Evolutionary conservation across 2,329 filamentous ascomycete species (phyloP), one percentile per base, ranked within the genome.

Genomic region (Alternaria brassicae): DNA sequence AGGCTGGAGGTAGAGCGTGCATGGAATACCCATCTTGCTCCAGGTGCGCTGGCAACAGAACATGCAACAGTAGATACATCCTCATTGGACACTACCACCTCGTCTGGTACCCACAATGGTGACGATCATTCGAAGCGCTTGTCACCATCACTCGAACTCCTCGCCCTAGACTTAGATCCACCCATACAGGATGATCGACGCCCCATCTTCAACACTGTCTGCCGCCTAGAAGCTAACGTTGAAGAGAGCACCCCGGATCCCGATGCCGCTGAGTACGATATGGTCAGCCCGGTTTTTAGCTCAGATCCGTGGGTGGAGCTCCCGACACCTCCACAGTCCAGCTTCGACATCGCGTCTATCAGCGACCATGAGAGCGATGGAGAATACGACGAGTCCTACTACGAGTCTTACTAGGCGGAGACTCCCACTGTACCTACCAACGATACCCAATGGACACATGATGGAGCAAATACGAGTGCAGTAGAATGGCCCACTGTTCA

Each of bases 401-500:
- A 21, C 8, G 28, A 23, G 44, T 21, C 30, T 25, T 23, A 36
- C 9, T 34, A 58, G 30, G 36, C 47, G 32, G 58, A 54, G 34
- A 36, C 48, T 10, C 23, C 21, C n/a, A 19, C 21, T 25, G 32
- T 15, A 19, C 30, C 21, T 19, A 28, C 51, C 6, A 25, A 45
- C 10, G 30, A 40, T 17, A 40, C n/a, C 19, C 36, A 23, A 15
- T 17, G 30, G 27, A 25, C 23, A 10, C 34, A 48, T 10, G 42
- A 56, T 15, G 36, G 30, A 15, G 58, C 36, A 3, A 52, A 49
- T 10, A 61, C 55, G 12, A 56, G 53, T 39, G 56, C 45, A 9
- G 48, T 57, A 13, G 66, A 67, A 21, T 72, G 68, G 68, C 67
- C 64, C 2, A 65, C 60, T 36, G 47, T 67, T 23, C 50, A 58